Conservation (phyloP, 208 protist genomes). For the Zelonia costaricensis region DNA sequence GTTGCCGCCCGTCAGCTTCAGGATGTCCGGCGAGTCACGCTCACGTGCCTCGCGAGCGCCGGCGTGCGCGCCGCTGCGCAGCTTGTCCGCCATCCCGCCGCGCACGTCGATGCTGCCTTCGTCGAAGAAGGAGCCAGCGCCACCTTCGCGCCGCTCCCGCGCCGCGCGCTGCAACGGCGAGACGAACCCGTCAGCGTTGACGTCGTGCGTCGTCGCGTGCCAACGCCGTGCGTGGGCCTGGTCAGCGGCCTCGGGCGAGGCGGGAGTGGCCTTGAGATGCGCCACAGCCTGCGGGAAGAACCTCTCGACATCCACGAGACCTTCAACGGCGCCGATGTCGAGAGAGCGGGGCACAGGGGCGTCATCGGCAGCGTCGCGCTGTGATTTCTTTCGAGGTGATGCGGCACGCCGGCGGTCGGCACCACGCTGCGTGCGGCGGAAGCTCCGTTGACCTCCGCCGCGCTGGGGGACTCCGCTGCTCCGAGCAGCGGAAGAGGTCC, state of each 20-base stretch:
- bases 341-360: slow-evolving; percentile 38
- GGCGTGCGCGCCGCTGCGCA: slow-evolving; percentile 13
- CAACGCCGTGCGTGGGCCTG: slow-evolving; percentile 38
- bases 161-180: slow-evolving; percentile 10
- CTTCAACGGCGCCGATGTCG: slow-evolving; percentile 46
- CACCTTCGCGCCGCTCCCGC: slow-evolving; percentile 22
- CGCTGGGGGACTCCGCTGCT: not conserved
- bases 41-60: slow-evolving; percentile 18
- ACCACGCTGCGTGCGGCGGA: not conserved
- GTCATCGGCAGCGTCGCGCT: not conserved
- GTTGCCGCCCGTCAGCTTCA: slow-evolving; percentile 70
- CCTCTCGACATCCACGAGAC: slow-evolving; percentile 61
- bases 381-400: not conserved
- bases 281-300: slow-evolving; percentile 70
- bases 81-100: slow-evolving; percentile 26
- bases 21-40: slow-evolving; percentile 63
- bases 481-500: too few relatives aligned
- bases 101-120: slow-evolving; percentile 80
- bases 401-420: not conserved
- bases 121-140: slow-evolving; percentile 68
- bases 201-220: slow-evolving; percentile 52
- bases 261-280: slow-evolving; percentile 52
- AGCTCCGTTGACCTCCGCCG: not conserved
- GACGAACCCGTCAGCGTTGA: slow-evolving; percentile 58
- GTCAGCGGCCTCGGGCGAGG: slow-evolving; percentile 27